Evolutionary conservation across 2,329 filamentous ascomycete species (phyloP).

Genomic region (Fusarium avenaceum): DNA sequence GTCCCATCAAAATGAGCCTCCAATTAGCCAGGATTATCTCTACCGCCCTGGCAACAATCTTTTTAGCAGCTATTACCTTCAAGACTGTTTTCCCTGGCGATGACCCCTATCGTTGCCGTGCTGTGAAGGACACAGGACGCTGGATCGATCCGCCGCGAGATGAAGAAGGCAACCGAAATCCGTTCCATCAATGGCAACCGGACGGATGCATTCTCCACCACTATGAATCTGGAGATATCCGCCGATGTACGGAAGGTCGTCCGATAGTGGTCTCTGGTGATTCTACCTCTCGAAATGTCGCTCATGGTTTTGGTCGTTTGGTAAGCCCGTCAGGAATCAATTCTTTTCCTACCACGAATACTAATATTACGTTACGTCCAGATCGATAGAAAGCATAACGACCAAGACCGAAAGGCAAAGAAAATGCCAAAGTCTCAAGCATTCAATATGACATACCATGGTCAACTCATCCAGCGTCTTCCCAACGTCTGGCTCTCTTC

Average conservation of each 20-base stretch:
- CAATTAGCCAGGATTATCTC: background rate
- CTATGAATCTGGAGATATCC: constrained; percentile 65
- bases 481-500: constrained; percentile 6
- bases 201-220: constrained; percentile 69
- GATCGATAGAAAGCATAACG: constrained; percentile 5
- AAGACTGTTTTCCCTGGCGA: constrained; percentile 20
- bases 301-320: constrained; percentile 60
- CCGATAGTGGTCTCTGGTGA: constrained; percentile 71
- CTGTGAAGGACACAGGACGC: constrained; percentile 63
- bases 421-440: background rate
- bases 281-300: constrained; percentile 69
- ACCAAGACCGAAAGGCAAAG: background rate
- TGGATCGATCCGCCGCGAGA: constrained; percentile 58
- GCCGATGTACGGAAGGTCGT: constrained; percentile 64
- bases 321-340: constrained; percentile 23
- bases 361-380: background rate
- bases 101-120: constrained; percentile 67
- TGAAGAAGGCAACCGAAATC: constrained; percentile 45
- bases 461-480: constrained; percentile 4
- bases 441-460: constrained; percentile 14
- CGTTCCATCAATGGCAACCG: constrained; percentile 68
- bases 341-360: background rate
- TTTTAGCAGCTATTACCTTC: background rate
- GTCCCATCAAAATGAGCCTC: background rate
- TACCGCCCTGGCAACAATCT: background rate